phyloP scores from a whole-genome alignment of 1,284 basidiomycete species.

The Apiotrichum veenhuisii region DNA sequence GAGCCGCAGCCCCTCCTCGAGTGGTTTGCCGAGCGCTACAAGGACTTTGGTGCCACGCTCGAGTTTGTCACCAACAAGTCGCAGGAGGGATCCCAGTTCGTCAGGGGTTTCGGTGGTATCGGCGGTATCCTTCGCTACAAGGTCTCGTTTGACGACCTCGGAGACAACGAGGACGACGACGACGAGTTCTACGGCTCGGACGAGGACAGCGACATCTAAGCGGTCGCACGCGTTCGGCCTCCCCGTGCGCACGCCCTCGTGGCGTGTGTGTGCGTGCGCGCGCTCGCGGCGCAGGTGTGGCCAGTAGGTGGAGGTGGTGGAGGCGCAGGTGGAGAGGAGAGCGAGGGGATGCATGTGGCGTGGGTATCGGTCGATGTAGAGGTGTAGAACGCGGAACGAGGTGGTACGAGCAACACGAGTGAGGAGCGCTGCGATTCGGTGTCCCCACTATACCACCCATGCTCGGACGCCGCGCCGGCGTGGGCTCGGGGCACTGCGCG shows the following conservation, averaged over 20 bases:
- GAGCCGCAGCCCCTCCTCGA: conserved; percentile 85
- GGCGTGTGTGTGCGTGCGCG: too few species aligned
- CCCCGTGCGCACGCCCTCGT: too few species aligned
- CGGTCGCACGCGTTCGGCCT: too few species aligned
- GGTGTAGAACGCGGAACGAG: too few species aligned
- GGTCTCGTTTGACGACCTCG: conserved; percentile 81
- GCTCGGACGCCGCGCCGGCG: too few species aligned
- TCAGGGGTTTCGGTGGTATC: conserved; percentile 97
- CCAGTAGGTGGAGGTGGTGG: not conserved
- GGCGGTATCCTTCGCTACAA: conserved; percentile 91
- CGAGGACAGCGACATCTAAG: conserved; percentile 38
- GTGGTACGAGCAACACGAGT: too few species aligned
- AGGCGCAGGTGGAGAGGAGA: not conserved
- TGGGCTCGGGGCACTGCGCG: too few species aligned
- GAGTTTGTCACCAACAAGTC: conserved; percentile 66
- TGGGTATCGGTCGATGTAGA: too few species aligned
- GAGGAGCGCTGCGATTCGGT: too few species aligned
- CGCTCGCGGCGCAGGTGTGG: too few species aligned
- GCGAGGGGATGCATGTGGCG: too few species aligned
- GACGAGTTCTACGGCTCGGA: conserved; percentile 53
- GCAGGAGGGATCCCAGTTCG: conserved; percentile 98
- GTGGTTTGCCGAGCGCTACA: conserved; percentile 99
- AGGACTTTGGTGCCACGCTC: conserved; percentile 90
- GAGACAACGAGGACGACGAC: conserved; percentile 59
- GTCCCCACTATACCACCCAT: too few species aligned